Base-by-base conservation (phyloP, 2,329 filamentous ascomycete species). In the Scleromitrula shiraiana region DNA sequence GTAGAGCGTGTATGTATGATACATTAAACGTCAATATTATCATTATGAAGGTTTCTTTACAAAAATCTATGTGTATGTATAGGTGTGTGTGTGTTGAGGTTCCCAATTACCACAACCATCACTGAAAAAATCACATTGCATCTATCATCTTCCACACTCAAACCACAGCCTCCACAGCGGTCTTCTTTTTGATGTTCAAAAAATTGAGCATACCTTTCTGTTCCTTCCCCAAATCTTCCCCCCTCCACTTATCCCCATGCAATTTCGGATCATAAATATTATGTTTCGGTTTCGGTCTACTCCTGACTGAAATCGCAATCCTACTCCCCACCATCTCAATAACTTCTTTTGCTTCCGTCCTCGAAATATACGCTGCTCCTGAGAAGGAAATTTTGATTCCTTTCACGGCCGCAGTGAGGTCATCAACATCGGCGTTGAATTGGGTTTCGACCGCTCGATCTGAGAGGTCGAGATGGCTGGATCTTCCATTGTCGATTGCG, bases 261-360 rank as follows among this genome's bases (percentile, higher is more conserved):
- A 39, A 39, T 6, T 33, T 43, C 8, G 41, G 46, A 38, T 61
- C 51, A 53, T 70, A 84, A 60, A 82, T 85, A 22, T 71, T 72
- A 33, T 78, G 74, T 7, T 85, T 84, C 77, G 82, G 82, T 7
- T 88, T 87, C 60, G 59, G 62, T 7, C 72, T 79, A 41, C 80
- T 86, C 59, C 85, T 83, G 53, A 86, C 78, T 2, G 78, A 76
- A 62, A 84, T 81, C 39, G 80, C 68, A 12, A 96, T 70, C 47
- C 90, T 78, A 59, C 85, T 80, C 50, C 82, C 76, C n/a, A 95
- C 68, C 49, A 81, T 75, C 58, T 94, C 85, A 32, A 95, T 72
- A 9, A 76, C 74, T 46, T 81, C 80, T 66, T 95, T 95, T 10
- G 85, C 80, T 60, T 94, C 81, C 24, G 86, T 84, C 24, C 85